phyloP scores from a whole-genome alignment of 805 yeast genomes.

The Metschnikowia vanudenii region DNA sequence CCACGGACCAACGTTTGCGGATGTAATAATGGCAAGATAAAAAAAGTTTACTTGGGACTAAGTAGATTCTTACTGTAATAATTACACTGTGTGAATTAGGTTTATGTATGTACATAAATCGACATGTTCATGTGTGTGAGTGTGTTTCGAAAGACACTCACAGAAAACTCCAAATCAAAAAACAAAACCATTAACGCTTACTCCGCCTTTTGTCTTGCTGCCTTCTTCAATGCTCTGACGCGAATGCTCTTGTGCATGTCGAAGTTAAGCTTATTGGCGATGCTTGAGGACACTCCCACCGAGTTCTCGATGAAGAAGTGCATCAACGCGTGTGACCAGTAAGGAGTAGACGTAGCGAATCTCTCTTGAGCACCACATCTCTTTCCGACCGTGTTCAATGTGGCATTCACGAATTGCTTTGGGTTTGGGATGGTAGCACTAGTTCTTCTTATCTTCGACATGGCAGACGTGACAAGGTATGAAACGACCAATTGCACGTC shows the following conservation, averaged over 20 bases:
- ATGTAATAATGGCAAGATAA: too few species aligned
- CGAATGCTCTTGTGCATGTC: conserved; percentile 81
- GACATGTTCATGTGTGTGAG: too few species aligned
- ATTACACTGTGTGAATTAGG: too few species aligned
- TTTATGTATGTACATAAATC: too few species aligned
- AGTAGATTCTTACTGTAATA: too few species aligned
- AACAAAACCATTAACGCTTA: background rate
- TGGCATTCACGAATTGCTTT: conserved; percentile 68
- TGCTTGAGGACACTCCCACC: conserved; percentile 74
- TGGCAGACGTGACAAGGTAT: conserved; percentile 88
- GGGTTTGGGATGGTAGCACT: conserved; percentile 81
- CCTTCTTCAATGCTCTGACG: conserved; percentile 76
- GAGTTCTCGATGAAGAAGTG: conserved; percentile 77
- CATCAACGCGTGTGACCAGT: conserved; percentile 90
- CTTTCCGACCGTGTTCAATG: conserved; percentile 70
- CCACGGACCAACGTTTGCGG: background rate
- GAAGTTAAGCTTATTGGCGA: conserved; percentile 68
- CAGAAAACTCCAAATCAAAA: too few species aligned
- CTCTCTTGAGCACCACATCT: conserved; percentile 93
- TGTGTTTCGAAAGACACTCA: too few species aligned
- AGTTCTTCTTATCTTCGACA: conserved; percentile 87
- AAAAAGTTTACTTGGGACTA: too few species aligned
- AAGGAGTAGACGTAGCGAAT: conserved; percentile 84
- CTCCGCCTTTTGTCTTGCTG: conserved; percentile 34
- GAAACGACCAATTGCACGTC: conserved; percentile 87